These are phyloP conservation scores for Candida xiaguanensis DNA, from an alignment of 805 yeast species.

Conservation along the genomic window DNA sequence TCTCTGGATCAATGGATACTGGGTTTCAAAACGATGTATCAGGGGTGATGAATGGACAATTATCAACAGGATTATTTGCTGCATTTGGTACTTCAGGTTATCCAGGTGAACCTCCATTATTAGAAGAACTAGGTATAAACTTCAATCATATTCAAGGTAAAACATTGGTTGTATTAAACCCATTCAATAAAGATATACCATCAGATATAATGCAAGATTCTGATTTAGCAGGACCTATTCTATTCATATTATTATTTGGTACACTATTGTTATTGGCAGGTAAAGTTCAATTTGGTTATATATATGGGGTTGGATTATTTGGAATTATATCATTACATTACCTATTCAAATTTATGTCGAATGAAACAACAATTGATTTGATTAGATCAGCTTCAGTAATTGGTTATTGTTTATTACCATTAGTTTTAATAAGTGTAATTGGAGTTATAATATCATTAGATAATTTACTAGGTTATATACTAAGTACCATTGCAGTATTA, in stretches of 20 bases:
- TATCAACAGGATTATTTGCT: constrained; percentile 77
- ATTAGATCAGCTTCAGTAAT: constrained; percentile 82
- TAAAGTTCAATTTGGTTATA: constrained; percentile 93
- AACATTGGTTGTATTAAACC: constrained; percentile 83
- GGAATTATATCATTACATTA: constrained; percentile 85
- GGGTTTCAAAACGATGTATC: constrained; percentile 38
- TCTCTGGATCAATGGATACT: constrained; percentile 37
- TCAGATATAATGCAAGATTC: constrained; percentile 79
- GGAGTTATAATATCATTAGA: constrained; percentile 68
- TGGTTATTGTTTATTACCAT: constrained; percentile 90
- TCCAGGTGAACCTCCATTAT: constrained; percentile 88
- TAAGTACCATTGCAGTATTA: constrained; percentile 62
- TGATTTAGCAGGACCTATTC: constrained; percentile 92
- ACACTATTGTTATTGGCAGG: constrained; percentile 79
- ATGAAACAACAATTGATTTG: constrained; percentile 50
- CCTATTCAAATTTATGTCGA: constrained; percentile 84
- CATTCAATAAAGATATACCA: constrained; percentile 56
- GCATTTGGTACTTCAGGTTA: constrained; percentile 93
- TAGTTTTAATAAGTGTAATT: constrained; percentile 72
- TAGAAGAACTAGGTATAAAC: constrained; percentile 92
- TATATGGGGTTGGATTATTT: constrained; percentile 91
- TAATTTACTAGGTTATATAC: constrained; percentile 65
- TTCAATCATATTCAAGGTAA: constrained; percentile 81
- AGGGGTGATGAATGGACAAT: constrained; percentile 44
- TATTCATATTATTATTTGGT: constrained; percentile 86